Base-by-base conservation (phyloP, 2,329 filamentous ascomycete species). In the Aspergillus sp. region DNA sequence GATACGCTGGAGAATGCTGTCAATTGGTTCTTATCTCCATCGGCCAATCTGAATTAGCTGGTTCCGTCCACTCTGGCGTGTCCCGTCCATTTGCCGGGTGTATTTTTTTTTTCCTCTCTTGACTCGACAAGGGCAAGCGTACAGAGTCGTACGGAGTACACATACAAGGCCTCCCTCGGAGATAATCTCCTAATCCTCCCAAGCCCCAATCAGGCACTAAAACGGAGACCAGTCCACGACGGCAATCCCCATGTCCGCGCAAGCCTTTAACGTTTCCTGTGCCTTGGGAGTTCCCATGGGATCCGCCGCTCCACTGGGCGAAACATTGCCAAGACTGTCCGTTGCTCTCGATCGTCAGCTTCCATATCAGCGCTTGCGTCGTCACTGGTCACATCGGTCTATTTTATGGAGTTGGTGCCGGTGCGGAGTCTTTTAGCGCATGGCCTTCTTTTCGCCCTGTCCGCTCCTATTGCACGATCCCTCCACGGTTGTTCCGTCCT, bases 311-410 rank as follows among this genome's bases (percentile, higher is more conserved):
- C 61, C 64, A 60, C 64, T 50, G 51, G 50, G 35, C 42, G 43
- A 58, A 57, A 58, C 50, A 49, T 50, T 53, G 64, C 64, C 64
- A 65, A 65, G 64, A 57, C 50, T 30, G 46, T 53, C 56, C 51
- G 59, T 50, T 46, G 54, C 51, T 14, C 48, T 51, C 46, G 46
- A 59, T 60, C 55, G 55, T 58, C 59, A 57, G 55, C 55, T 49
- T 47, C 57, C 55, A 53, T 61, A 50, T 57, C 57, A 57, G 53
- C 52, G 43, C 54, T 61, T 61, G 54, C 57, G 57, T 60, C 55
- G 57, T 57, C 53, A 52, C 47, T 58, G 55, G 48, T 32, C 46
- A 49, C 45, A 48, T 49, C 46, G 42, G 38, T n/a, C 30, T 43
- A 41, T 45, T 47, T 20, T 51, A 56, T 53, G 54, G 50, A 54